Percentiles rank a stretch among this genome's conserved stretches.
These are phyloP conservation scores for Diaporthe sp. DNA, from an alignment of 2,329 filamentous ascomycete species.

Conservation along the genomic window DNA sequence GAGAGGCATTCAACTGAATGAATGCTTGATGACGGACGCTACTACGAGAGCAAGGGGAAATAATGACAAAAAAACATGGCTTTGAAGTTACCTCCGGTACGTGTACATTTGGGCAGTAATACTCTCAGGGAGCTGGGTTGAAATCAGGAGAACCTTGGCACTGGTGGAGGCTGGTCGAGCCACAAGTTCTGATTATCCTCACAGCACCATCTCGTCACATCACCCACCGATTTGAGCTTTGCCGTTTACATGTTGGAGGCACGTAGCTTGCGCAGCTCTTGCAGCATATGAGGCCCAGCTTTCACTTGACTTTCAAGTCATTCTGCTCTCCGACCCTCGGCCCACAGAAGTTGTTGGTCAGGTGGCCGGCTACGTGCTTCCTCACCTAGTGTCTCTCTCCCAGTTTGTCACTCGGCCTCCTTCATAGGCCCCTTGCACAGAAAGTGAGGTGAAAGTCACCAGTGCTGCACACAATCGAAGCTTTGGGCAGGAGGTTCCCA, in stretches of 20 bases:
- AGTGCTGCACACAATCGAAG: background rate
- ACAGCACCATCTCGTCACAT: background rate
- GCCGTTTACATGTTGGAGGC: background rate
- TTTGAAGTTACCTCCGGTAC: background rate
- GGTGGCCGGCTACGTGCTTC: background rate
- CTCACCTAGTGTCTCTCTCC: background rate
- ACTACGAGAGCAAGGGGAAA: background rate
- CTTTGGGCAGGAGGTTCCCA: background rate
- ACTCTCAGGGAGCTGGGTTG: background rate
- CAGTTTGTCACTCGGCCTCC: background rate
- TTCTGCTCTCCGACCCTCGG: background rate
- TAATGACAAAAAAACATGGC: background rate
- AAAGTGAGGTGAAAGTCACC: background rate
- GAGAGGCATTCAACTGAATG: background rate
- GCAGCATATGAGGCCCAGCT: background rate
- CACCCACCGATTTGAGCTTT: background rate
- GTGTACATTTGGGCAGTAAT: constrained; percentile 12
- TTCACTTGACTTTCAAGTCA: background rate
- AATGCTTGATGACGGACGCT: background rate
- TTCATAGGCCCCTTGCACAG: background rate
- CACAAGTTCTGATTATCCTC: background rate
- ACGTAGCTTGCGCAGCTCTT: background rate
- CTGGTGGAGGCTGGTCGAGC: background rate
- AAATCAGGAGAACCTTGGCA: background rate
- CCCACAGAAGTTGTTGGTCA: background rate